Evolutionary conservation across 2,329 filamentous ascomycete genomes (phyloP).

Genomic region (Lecanosticta acicola): DNA sequence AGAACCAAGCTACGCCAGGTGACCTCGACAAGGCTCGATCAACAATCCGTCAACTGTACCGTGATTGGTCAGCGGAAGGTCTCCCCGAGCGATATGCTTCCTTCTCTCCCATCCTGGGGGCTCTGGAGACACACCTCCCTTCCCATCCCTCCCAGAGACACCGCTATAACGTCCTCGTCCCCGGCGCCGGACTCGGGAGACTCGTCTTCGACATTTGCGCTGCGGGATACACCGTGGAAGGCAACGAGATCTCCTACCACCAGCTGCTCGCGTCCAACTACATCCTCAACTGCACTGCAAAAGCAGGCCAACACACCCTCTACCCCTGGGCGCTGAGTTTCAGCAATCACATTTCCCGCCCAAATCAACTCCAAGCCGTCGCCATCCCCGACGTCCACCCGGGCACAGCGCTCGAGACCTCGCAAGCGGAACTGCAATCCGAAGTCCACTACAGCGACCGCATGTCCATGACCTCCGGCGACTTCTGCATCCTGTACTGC

Average conservation of each 20-base stretch:
- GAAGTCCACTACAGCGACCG: conserved; percentile 48
- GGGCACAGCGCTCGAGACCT: conserved; percentile 32
- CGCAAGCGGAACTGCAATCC: conserved; percentile 16
- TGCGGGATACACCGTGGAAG: conserved; percentile 69
- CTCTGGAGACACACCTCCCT: conserved; percentile 51
- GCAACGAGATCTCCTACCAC: conserved; percentile 94
- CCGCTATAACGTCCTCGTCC: conserved; percentile 68
- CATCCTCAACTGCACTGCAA: conserved; percentile 62
- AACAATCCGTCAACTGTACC: conserved; percentile 87
- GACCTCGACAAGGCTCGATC: conserved; percentile 90
- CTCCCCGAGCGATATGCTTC: conserved; percentile 66
- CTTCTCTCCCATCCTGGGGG: conserved; percentile 66
- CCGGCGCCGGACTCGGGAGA: conserved; percentile 81
- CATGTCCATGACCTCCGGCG: conserved; percentile 90
- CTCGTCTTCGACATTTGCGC: conserved; percentile 81
- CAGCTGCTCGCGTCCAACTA: conserved; percentile 81
- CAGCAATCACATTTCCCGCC: conserved; percentile 71
- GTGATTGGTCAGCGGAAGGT: conserved; percentile 86
- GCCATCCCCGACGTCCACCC: conserved; percentile 68
- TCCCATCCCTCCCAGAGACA: conserved; percentile 20
- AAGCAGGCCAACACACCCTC: conserved; percentile 61
- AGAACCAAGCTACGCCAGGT: conserved; percentile 60
- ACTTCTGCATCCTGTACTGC: conserved; percentile 83
- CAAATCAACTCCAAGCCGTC: conserved; percentile 69
- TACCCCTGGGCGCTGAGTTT: conserved; percentile 85